Conservation (phyloP, 169 alveolate genomes). For the Babesia gibsoni region DNA sequence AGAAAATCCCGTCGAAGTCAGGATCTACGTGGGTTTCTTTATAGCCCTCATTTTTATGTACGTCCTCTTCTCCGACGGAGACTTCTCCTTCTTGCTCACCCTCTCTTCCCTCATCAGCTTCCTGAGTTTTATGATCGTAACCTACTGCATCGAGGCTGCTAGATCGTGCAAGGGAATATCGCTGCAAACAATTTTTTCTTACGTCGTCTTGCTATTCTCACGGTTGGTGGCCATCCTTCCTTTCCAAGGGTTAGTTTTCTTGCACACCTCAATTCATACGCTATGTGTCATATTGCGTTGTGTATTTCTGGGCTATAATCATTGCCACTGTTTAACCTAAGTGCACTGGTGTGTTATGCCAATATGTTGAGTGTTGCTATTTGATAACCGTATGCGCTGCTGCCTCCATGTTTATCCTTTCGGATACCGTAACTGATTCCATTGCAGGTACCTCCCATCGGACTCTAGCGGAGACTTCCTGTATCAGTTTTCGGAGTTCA, state of each 20-base stretch:
- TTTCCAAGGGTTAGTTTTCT: conserved; percentile 86
- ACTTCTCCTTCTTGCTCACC: conserved; percentile 89
- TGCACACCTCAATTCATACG: too few relatives aligned
- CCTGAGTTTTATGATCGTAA: conserved; percentile 87
- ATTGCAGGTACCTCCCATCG: conserved; percentile 83
- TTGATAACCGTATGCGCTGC: too few relatives aligned
- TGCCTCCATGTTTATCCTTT: too few relatives aligned
- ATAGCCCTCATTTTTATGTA: conserved; percentile 77
- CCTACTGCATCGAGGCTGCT: conserved; percentile 77
- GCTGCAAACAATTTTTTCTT: conserved; percentile 83
- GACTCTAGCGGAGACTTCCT: conserved; percentile 93
- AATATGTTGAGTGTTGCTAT: too few relatives aligned
- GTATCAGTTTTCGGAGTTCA: conserved; percentile 87
- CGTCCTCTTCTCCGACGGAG: conserved; percentile 87
- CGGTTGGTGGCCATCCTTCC: conserved; percentile 87
- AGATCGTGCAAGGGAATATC: conserved; percentile 87
- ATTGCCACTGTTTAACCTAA: too few relatives aligned
- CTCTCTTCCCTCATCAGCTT: conserved; percentile 85
- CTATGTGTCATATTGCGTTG: not conserved
- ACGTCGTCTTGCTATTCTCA: conserved; percentile 78
- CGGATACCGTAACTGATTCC: too few relatives aligned
- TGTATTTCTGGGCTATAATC: not conserved
- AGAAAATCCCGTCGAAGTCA: conserved; percentile 39
- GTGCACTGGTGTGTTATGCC: too few relatives aligned
- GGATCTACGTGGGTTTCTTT: conserved; percentile 45